Conservation (phyloP, 2,329 filamentous ascomycete genomes). For the Penicillium polonicum region DNA sequence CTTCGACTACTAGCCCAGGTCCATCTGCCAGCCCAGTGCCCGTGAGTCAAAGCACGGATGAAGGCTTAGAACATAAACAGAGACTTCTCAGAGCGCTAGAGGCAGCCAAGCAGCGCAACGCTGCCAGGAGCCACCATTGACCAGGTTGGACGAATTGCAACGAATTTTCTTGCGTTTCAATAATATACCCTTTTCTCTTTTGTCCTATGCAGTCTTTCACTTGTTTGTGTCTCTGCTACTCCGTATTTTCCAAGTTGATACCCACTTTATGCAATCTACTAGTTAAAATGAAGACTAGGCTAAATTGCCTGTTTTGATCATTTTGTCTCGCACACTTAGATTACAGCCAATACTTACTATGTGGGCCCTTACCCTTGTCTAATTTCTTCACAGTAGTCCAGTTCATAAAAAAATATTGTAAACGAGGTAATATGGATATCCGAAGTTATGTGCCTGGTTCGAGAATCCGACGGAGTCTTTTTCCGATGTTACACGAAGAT, state of each 20-base stretch:
- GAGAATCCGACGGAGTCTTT: conserved; percentile 13
- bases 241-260: conserved; percentile 7
- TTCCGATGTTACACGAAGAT: conserved; percentile 14
- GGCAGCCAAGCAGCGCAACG: conserved; percentile 56
- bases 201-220: neutral
- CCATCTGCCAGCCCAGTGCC: conserved; percentile 5
- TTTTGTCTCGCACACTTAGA: neutral
- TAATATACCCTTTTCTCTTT: conserved; percentile 11
- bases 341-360: neutral
- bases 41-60: conserved; percentile 15
- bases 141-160: conserved; percentile 21
- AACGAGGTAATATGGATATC: neutral
- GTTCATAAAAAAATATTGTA: neutral
- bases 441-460: neutral
- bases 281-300: conserved; percentile 10
- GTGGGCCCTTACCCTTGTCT: neutral
- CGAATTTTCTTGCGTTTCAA: conserved; percentile 20
- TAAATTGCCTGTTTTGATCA: conserved; percentile 3
- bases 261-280: conserved; percentile 7
- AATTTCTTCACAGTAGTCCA: neutral
- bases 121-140: conserved; percentile 29
- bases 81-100: conserved; percentile 53
- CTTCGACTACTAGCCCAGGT: conserved; percentile 23
- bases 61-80: conserved; percentile 46
- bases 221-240: neutral